phyloP scores from a whole-genome alignment of 345 rosid genomes.

The Moricandia arvensis region DNA sequence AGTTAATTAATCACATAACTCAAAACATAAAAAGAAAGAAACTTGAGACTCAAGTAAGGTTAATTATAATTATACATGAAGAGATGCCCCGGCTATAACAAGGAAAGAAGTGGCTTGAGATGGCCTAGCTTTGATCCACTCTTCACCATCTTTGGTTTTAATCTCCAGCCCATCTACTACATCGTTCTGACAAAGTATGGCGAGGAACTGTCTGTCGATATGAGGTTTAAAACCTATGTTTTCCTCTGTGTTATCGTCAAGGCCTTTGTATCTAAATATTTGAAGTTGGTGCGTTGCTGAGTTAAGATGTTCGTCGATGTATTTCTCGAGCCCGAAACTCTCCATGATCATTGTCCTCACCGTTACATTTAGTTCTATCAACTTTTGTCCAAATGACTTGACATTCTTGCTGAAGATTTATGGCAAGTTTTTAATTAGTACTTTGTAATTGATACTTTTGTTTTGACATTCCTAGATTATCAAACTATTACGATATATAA shows the following conservation, averaged over 20 bases:
- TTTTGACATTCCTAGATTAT: no score
- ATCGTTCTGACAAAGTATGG: constrained; percentile 49
- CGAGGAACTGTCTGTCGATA: constrained; percentile 50
- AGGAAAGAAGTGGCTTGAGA: constrained; percentile 44
- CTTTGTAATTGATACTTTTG: not conserved
- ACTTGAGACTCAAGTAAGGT: constrained; percentile 7
- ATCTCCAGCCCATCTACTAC: constrained; percentile 52
- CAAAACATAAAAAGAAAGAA: not conserved
- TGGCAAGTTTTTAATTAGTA: not conserved
- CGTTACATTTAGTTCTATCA: constrained; percentile 39
- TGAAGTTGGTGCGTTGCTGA: constrained; percentile 42
- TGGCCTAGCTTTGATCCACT: constrained; percentile 45
- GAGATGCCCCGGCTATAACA: constrained; percentile 53
- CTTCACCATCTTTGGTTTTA: constrained; percentile 40
- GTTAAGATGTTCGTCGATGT: constrained; percentile 38
- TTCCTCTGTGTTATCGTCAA: not conserved
- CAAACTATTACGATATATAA: no score
- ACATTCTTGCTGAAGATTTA: constrained; percentile 32
- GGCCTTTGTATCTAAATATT: constrained; percentile 40
- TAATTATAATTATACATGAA: constrained; percentile 34
- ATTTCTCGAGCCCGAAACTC: constrained; percentile 46
- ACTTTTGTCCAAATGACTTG: constrained; percentile 15
- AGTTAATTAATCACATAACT: not conserved
- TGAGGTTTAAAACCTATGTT: constrained; percentile 39
- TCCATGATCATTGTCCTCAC: constrained; percentile 56